Evolutionary conservation across 2,329 filamentous ascomycete genomes (phyloP).

Genomic region (Exophiala sideris): DNA sequence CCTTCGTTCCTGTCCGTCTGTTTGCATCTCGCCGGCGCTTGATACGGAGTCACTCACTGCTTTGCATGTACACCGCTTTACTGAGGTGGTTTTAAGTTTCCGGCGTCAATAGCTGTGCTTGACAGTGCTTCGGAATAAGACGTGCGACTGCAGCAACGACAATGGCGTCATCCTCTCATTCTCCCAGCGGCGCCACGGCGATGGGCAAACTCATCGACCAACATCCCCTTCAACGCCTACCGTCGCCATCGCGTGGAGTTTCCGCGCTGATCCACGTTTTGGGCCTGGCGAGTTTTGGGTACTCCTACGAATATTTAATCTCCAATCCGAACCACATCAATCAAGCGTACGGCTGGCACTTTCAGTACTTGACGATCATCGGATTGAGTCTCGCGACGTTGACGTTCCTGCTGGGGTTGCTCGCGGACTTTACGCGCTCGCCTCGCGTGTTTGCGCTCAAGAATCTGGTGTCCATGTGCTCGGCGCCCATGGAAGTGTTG

Average conservation of each 20-base stretch:
- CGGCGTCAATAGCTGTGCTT: background rate
- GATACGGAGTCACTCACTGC: background rate
- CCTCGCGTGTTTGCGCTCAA: slow-evolving; percentile 54
- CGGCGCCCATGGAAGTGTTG: slow-evolving; percentile 58
- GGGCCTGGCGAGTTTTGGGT: slow-evolving; percentile 42
- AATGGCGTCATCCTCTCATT: background rate
- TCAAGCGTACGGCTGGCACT: slow-evolving; percentile 62
- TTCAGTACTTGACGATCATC: slow-evolving; percentile 63
- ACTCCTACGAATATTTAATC: slow-evolving; percentile 45
- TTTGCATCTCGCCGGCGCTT: too few relatives aligned
- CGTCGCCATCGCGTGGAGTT: slow-evolving; percentile 41
- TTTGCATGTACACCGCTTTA: background rate
- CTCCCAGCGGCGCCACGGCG: background rate
- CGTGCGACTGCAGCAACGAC: background rate
- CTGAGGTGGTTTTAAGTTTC: background rate
- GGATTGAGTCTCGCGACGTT: slow-evolving; percentile 55
- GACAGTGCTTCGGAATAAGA: background rate
- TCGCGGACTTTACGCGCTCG: slow-evolving; percentile 55
- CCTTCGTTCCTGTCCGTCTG: background rate
- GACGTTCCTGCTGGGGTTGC: slow-evolving; percentile 53
- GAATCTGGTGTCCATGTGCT: slow-evolving; percentile 56
- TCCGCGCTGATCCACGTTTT: slow-evolving; percentile 41
- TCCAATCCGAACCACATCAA: slow-evolving; percentile 49
- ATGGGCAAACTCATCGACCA: slow-evolving; percentile 27
- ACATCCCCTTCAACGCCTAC: slow-evolving; percentile 44